Conservation (phyloP, 208 protist genomes). For the Lotmaria passim region DNA sequence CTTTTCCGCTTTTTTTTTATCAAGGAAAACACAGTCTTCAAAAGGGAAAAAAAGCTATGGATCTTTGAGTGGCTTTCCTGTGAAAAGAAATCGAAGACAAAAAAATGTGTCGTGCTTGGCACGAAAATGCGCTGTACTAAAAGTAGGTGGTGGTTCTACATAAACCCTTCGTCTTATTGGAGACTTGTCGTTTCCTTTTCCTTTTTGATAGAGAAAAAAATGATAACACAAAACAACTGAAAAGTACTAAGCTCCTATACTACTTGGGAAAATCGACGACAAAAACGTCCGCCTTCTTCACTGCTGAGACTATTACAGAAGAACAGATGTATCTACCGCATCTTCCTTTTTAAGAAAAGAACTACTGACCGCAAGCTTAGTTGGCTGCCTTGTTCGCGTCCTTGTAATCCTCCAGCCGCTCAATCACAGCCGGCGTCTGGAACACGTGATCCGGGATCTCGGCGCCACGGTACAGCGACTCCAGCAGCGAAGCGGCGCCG, state of each 20-base stretch:
- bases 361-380: slow-evolving; percentile 25
- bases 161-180: no score
- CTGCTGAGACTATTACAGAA: slow-evolving; percentile 11
- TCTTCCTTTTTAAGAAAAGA: slow-evolving; percentile 8
- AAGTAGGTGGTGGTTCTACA: no score
- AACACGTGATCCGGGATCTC: slow-evolving; percentile 92
- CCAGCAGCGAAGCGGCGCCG: slow-evolving; percentile 85
- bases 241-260: slow-evolving; percentile 32
- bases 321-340: slow-evolving; percentile 1
- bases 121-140: no score
- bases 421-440: slow-evolving; percentile 88
- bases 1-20: not conserved
- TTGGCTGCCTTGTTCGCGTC: slow-evolving; percentile 76
- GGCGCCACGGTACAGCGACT: slow-evolving; percentile 90
- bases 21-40: slow-evolving; percentile 13
- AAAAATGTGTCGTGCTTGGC: no score
- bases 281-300: not conserved
- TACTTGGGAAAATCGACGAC: slow-evolving; percentile 5
- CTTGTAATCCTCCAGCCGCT: slow-evolving; percentile 81
- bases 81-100: slow-evolving; percentile 7
- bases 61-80: not conserved
- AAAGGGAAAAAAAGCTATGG: not conserved
- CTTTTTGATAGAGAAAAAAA: slow-evolving; percentile 13
- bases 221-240: slow-evolving; percentile 24
- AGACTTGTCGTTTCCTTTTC: slow-evolving; percentile 16